Evolutionary conservation across 345 rosid genomes (phyloP).

Genomic region (Pelargonium nanum): DNA sequence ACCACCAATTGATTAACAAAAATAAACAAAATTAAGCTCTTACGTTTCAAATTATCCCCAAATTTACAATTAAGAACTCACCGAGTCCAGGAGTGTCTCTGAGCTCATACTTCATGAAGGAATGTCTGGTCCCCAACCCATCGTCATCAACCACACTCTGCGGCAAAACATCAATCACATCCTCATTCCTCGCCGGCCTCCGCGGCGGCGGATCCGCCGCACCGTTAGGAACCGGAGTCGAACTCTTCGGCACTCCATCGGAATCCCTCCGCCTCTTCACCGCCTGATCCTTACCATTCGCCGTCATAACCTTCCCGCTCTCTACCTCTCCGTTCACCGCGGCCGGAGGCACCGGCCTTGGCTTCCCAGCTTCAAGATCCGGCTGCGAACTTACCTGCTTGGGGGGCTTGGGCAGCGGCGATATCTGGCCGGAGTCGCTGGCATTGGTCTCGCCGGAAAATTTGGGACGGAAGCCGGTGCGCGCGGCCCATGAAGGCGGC

Average conservation of each 20-base stretch:
- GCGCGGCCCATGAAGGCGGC: constrained; percentile 91
- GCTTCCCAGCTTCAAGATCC: constrained; percentile 63
- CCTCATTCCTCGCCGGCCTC: constrained; percentile 54
- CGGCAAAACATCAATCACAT: constrained; percentile 50
- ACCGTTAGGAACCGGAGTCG: constrained; percentile 38
- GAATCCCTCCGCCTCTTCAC: constrained; percentile 83
- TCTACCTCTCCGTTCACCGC: constrained; percentile 18
- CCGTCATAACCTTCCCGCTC: constrained; percentile 15
- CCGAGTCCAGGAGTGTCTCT: constrained; percentile 95
- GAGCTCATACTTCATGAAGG: constrained; percentile 82
- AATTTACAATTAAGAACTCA: constrained; percentile 17
- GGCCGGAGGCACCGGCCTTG: constrained; percentile 3
- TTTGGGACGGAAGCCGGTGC: constrained; percentile 85
- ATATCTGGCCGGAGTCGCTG: constrained; percentile 56
- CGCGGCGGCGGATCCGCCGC: constrained; percentile 28
- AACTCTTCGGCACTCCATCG: constrained; percentile 39
- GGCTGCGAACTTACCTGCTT: constrained; percentile 35
- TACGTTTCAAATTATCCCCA: neutral
- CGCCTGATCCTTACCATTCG: constrained; percentile 40
- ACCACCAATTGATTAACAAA: no score
- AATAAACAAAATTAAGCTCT: neutral
- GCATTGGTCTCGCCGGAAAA: constrained; percentile 93
- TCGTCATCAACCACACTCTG: constrained; percentile 45
- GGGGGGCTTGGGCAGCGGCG: constrained; percentile 29
- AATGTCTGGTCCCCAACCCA: constrained; percentile 45